Percentiles rank a stretch among this genome's conserved stretches.
These are phyloP conservation scores for Euptelea pleiosperma DNA, from an alignment of 164 flowering plant species.

Conservation along the genomic window DNA sequence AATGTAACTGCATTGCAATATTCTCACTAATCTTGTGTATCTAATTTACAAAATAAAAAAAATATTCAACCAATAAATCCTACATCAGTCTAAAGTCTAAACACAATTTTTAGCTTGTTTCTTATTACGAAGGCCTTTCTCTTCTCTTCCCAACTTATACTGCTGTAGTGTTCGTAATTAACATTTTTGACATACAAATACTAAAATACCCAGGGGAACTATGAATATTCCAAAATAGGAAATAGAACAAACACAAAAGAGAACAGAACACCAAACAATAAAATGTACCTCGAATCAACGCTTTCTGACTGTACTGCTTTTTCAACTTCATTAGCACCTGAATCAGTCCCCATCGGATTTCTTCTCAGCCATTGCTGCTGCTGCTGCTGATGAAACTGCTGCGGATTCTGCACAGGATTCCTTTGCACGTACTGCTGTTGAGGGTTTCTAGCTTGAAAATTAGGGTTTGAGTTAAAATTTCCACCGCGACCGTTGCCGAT, in stretches of 20 bases:
- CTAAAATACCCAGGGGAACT: no score
- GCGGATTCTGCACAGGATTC: conserved; percentile 33
- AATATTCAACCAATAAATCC: no score
- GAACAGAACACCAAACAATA: neutral
- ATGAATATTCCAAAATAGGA: no score
- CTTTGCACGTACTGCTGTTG: conserved; percentile 74
- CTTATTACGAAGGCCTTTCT: no score
- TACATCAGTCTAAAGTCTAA: no score
- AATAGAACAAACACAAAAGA: neutral
- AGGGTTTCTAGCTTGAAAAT: conserved; percentile 42
- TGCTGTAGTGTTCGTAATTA: no score
- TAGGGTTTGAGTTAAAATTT: conserved; percentile 44
- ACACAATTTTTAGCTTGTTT: no score
- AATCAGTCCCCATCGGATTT: conserved; percentile 42
- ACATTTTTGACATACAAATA: no score
- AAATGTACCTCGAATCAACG: conserved; percentile 52
- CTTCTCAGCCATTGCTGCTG: conserved; percentile 78
- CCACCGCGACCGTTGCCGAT: conserved; percentile 61
- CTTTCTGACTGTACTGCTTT: conserved; percentile 84
- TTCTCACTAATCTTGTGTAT: no score
- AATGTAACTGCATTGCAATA: no score
- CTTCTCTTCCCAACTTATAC: no score
- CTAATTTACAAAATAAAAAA: no score
- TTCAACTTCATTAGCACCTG: conserved; percentile 66
- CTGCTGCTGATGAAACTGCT: conserved; percentile 25